Percentiles rank a stretch among this genome's conserved stretches.
These are phyloP conservation scores for Arthrobotrys sinensis DNA, from an alignment of 2,329 filamentous ascomycete genomes.

Conservation along the genomic window DNA sequence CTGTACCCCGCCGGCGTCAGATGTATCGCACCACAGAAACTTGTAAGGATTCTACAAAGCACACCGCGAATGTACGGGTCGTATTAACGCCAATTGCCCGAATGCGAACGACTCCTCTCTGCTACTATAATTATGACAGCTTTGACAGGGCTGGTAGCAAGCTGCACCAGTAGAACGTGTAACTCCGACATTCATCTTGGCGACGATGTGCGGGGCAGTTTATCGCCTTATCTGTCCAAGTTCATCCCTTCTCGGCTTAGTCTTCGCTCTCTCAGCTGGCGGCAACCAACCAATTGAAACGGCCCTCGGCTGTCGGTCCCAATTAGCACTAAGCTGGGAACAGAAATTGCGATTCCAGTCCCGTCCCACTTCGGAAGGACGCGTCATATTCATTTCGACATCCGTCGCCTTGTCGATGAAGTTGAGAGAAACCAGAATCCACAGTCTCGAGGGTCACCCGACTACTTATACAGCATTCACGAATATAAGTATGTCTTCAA, in stretches of 20 bases:
- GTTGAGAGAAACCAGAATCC: background rate
- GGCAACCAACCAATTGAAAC: slow-evolving; percentile 44
- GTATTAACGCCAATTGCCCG: slow-evolving; percentile 18
- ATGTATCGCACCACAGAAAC: slow-evolving; percentile 49
- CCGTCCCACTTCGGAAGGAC: slow-evolving; percentile 33
- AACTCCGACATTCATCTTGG: slow-evolving; percentile 33
- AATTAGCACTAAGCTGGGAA: slow-evolving; percentile 25
- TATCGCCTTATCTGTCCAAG: slow-evolving; percentile 50
- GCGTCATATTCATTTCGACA: slow-evolving; percentile 15
- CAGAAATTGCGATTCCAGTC: slow-evolving; percentile 23
- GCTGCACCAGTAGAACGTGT: background rate
- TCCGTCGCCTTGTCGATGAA: background rate
- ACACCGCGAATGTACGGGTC: slow-evolving; percentile 38
- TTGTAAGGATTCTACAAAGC: slow-evolving; percentile 37
- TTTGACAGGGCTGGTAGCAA: slow-evolving; percentile 14
- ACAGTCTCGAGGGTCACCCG: background rate
- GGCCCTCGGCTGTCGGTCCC: background rate
- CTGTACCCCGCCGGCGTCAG: slow-evolving; percentile 34
- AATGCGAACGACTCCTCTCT: slow-evolving; percentile 35
- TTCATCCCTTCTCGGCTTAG: slow-evolving; percentile 31
- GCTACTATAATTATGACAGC: slow-evolving; percentile 40
- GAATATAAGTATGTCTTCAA: background rate
- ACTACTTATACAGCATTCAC: background rate
- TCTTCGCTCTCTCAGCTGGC: slow-evolving; percentile 5
- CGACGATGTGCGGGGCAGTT: slow-evolving; percentile 53